Evolutionary conservation across 1,284 basidiomycete genomes (phyloP).

Genomic region (Ganoderma sinense): DNA sequence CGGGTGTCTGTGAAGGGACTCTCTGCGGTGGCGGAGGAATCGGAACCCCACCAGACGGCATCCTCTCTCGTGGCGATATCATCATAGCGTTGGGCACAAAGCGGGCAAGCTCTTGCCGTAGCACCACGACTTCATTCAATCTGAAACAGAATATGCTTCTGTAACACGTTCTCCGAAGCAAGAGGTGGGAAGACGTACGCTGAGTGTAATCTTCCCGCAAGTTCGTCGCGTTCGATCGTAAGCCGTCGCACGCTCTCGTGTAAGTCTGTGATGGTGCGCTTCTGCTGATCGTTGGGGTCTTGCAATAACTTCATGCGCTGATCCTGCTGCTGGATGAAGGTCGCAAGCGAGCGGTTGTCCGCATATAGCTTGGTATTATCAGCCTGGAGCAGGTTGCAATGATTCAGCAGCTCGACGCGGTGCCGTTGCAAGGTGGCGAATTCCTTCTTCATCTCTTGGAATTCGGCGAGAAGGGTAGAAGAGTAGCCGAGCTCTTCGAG

Average conservation of each 20-base stretch:
- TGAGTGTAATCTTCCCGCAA: conserved; percentile 20
- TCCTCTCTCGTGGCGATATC: conserved; percentile 9
- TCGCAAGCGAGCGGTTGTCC: conserved; percentile 50
- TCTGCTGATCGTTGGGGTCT: conserved; percentile 16
- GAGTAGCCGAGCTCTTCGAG: conserved; percentile 56
- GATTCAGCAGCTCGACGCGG: conserved; percentile 42
- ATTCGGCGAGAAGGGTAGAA: conserved; percentile 44
- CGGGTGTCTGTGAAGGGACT: neutral
- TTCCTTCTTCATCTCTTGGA: conserved; percentile 43
- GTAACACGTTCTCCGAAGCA: too few relatives aligned
- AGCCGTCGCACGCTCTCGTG: conserved; percentile 26
- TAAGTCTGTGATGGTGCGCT: conserved; percentile 18
- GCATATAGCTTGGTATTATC: conserved; percentile 58
- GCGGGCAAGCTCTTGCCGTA: conserved; percentile 31
- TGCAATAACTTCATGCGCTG: conserved; percentile 24
- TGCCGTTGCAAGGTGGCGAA: conserved; percentile 45
- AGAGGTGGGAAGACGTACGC: conserved; percentile 21
- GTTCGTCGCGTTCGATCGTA: conserved; percentile 22
- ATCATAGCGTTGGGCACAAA: conserved; percentile 18
- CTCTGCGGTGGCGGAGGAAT: neutral
- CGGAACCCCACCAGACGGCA: neutral
- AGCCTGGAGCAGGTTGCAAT: conserved; percentile 40
- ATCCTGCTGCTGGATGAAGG: conserved; percentile 29
- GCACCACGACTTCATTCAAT: conserved; percentile 25
- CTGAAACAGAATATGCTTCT: conserved; percentile 5